These are phyloP conservation scores for Lodderomyces margitis DNA, from an alignment of 1,139 yeast genomes.

Conservation along the genomic window DNA sequence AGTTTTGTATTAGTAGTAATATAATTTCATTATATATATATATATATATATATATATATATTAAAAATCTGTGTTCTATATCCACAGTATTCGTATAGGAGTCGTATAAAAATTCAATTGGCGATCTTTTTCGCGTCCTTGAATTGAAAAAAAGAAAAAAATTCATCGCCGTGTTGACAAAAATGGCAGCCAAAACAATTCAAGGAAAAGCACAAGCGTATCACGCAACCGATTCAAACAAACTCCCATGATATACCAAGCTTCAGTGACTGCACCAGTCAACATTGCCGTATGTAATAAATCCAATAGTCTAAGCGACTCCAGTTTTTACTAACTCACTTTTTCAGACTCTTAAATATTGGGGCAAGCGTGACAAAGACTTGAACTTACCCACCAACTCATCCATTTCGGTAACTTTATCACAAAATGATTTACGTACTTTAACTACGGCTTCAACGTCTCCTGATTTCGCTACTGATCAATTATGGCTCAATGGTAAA, in stretches of 20 bases:
- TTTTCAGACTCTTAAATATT: conserved; percentile 81
- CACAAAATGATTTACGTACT: conserved; percentile 87
- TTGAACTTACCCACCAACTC: conserved; percentile 94
- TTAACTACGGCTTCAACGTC: conserved; percentile 83
- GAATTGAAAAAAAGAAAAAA: conserved; percentile 1
- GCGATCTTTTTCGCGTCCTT: not conserved
- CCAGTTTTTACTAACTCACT: conserved; percentile 20
- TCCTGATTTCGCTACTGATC: conserved; percentile 56
- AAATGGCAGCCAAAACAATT: no score
- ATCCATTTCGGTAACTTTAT: conserved; percentile 88
- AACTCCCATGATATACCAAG: conserved; percentile 43
- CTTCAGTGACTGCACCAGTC: conserved; percentile 94
- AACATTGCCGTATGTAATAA: conserved; percentile 76
- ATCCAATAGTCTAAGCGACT: not conserved
- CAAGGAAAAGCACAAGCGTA: no score
- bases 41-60: not conserved
- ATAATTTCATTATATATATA: conserved; percentile 3
- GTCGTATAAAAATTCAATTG: no score
- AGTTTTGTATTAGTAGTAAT: conserved; percentile 8
- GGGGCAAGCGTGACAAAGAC: conserved; percentile 94
- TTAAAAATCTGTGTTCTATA: no score
- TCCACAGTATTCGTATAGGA: no score
- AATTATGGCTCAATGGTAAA: conserved; percentile 78
- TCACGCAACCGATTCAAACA: no score
- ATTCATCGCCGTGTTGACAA: conserved; percentile 16